Percentiles rank a stretch among this genome's conserved stretches.
Evolutionary conservation across 352 stramenopile species (phyloP).

Genomic region (Pythium plurisporium): DNA sequence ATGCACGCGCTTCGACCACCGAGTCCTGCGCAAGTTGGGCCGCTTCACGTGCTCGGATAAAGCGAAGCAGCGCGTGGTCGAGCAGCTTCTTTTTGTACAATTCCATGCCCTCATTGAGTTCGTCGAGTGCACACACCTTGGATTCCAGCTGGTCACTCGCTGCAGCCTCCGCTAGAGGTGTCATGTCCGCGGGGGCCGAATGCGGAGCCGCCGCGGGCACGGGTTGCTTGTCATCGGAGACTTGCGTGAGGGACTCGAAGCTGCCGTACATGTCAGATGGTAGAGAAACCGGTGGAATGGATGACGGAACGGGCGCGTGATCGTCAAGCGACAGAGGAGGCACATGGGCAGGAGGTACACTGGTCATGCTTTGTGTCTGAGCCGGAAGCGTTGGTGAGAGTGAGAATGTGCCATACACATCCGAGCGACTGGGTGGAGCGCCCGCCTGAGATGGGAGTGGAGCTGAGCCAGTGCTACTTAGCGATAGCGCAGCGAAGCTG

Average conservation of each 20-base stretch:
- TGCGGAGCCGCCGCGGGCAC: neutral
- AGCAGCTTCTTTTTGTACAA: slow-evolving; percentile 68
- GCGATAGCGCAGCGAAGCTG: slow-evolving; percentile 32
- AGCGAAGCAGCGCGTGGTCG: slow-evolving; percentile 56
- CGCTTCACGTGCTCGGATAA: slow-evolving; percentile 58
- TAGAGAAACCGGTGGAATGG: neutral
- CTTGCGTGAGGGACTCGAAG: slow-evolving; percentile 1
- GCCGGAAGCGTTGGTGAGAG: neutral
- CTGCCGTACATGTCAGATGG: slow-evolving; percentile 13
- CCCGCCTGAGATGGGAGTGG: neutral
- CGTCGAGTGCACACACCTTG: slow-evolving; percentile 42
- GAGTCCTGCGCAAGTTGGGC: slow-evolving; percentile 38
- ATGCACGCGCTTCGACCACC: slow-evolving; percentile 65
- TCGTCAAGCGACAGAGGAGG: neutral
- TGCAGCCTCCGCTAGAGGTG: neutral
- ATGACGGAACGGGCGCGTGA: neutral
- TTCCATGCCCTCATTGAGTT: slow-evolving; percentile 72
- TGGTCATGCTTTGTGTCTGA: neutral
- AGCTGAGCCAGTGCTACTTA: neutral
- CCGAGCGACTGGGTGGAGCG: neutral
- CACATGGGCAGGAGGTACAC: too few species aligned
- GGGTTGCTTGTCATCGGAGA: neutral
- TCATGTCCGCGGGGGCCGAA: slow-evolving; percentile 5
- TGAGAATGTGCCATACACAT: slow-evolving; percentile 19
- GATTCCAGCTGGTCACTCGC: slow-evolving; percentile 2